Evolutionary conservation across 176 grass and related monocot genomes (phyloP).

Genomic region (Rhipidocladum racemiflorum): DNA sequence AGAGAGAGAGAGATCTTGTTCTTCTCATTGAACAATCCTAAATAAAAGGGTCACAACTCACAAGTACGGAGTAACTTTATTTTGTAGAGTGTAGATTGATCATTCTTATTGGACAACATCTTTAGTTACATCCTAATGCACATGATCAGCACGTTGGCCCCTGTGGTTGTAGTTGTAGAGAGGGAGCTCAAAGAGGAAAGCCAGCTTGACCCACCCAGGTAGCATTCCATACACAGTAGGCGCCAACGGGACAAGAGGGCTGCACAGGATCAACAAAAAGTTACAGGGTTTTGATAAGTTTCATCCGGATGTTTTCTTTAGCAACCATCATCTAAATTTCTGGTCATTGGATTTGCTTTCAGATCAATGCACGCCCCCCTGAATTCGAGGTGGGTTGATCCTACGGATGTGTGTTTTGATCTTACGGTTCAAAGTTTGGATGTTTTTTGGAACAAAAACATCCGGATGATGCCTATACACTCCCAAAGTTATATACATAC

Average conservation of each 20-base stretch:
- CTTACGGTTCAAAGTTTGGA: too few species aligned
- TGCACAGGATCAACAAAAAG: constrained; percentile 13
- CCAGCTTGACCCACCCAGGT: constrained; percentile 51
- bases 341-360: too few species aligned
- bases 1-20: too few species aligned
- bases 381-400: too few species aligned
- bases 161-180: constrained; percentile 32
- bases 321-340: too few species aligned
- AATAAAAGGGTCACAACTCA: neutral
- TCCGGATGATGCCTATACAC: too few species aligned
- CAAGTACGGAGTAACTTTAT: neutral
- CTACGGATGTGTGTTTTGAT: too few species aligned
- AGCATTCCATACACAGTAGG: constrained; percentile 41
- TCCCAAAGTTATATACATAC: too few species aligned
- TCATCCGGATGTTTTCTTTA: too few species aligned
- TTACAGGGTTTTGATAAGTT: too few species aligned
- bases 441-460: too few species aligned
- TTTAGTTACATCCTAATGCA: neutral
- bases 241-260: constrained; percentile 51
- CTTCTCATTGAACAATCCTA: neutral
- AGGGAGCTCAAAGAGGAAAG: constrained; percentile 56
- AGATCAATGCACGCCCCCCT: too few species aligned
- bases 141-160: neutral
- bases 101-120: neutral
- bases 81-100: neutral